A percentile compares a stretch with the other conserved stretches of the same genome.
Evolutionary conservation across 768 basidiomycete species (phyloP).

Genomic region (Kwoniella sp.): DNA sequence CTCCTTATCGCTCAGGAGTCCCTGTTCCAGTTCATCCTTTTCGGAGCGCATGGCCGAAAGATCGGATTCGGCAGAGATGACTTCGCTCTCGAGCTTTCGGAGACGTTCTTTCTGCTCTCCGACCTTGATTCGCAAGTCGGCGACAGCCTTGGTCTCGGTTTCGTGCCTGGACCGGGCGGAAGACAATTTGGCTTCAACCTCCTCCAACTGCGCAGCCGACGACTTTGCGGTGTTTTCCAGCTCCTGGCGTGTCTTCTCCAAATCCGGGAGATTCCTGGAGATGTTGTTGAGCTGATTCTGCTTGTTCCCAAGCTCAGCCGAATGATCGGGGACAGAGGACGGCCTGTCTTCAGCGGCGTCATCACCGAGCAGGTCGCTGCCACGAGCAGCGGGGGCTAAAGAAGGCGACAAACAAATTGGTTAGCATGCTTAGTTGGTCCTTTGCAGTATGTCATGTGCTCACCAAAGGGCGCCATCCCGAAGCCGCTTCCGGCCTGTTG

Average conservation of each 20-base stretch:
- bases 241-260: conserved; percentile 68
- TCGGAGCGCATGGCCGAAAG: conserved; percentile 83
- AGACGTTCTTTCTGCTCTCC: conserved; percentile 71
- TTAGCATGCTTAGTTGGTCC: neutral
- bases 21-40: conserved; percentile 86
- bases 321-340: conserved; percentile 61
- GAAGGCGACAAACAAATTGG: neutral
- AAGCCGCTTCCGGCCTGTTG: conserved; percentile 32
- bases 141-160: conserved; percentile 72
- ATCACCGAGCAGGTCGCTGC: conserved; percentile 51
- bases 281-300: conserved; percentile 85
- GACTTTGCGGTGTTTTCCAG: conserved; percentile 68
- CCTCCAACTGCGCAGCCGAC: conserved; percentile 73
- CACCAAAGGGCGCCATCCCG: conserved; percentile 44
- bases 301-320: conserved; percentile 82
- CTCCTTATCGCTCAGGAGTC: conserved; percentile 87
- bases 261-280: conserved; percentile 67
- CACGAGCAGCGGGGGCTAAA: conserved; percentile 25
- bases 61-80: conserved; percentile 89
- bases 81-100: conserved; percentile 69
- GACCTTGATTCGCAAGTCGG: conserved; percentile 70
- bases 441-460: neutral
- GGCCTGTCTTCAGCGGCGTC: conserved; percentile 36
- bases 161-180: conserved; percentile 83
- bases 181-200: conserved; percentile 79